phyloP scores from a whole-genome alignment of 352 stramenopile genomes.

The Phytophthora hybrid region DNA sequence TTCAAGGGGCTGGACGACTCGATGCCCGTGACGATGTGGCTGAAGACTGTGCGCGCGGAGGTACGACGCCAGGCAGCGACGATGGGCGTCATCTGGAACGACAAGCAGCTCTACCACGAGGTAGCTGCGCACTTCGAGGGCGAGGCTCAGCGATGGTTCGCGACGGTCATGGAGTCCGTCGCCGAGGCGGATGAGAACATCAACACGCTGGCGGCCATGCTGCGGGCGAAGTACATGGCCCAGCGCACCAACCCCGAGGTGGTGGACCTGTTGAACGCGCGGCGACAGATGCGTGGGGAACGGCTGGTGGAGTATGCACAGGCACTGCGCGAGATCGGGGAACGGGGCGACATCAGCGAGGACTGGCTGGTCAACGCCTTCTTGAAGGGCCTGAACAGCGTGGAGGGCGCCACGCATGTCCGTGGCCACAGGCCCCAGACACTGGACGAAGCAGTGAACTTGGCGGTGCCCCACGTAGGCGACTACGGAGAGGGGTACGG shows the following conservation, averaged over 20 bases:
- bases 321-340: slow-evolving; percentile 6
- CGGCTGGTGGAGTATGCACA: slow-evolving; percentile 5
- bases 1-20: slow-evolving; percentile 9
- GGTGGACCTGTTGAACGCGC: neutral
- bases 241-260: slow-evolving; percentile 11
- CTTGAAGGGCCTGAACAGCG: slow-evolving; percentile 9
- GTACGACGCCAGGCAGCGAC: neutral
- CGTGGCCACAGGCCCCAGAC: neutral
- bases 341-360: neutral
- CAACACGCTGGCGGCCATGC: neutral
- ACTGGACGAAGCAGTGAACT: slow-evolving; percentile 1
- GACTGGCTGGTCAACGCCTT: slow-evolving; percentile 19
- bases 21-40: slow-evolving; percentile 9
- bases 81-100: neutral
- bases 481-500: slow-evolving; percentile 15
- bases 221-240: slow-evolving; percentile 7
- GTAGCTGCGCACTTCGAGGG: slow-evolving; percentile 11
- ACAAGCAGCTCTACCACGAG: slow-evolving; percentile 9
- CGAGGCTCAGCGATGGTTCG: slow-evolving; percentile 14
- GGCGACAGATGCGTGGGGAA: slow-evolving; percentile 13
- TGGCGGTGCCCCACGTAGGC: slow-evolving; percentile 4
- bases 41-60: too few relatives aligned
- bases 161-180: slow-evolving; percentile 11
- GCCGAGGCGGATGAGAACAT: neutral
- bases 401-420: slow-evolving; percentile 1